Evolutionary conservation across 75 land plant species (phyloP).

Genomic region (Picea sitchensis): DNA sequence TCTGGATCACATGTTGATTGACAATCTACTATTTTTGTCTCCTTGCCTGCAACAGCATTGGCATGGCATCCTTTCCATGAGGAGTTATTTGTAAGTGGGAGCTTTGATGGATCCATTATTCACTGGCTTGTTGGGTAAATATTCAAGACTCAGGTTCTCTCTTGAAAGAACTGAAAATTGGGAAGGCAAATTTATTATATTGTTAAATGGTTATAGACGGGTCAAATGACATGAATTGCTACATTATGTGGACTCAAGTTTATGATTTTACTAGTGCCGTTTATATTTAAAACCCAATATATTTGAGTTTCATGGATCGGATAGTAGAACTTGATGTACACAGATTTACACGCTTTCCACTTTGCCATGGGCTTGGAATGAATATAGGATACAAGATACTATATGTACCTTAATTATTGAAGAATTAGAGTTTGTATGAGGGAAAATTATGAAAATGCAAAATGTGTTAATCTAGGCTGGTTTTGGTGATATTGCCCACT

Average conservation of each 20-base stretch:
- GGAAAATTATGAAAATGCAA: not conserved
- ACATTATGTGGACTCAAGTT: not conserved
- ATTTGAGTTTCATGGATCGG: not conserved
- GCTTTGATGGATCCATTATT: constrained; percentile 92
- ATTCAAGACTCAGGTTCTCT: not conserved
- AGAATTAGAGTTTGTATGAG: not conserved
- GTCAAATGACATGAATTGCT: not conserved
- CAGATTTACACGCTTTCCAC: not conserved
- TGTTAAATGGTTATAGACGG: not conserved
- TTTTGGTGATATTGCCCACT: too few species aligned
- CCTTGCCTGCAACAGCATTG: constrained; percentile 54
- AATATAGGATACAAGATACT: not conserved
- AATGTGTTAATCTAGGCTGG: not conserved
- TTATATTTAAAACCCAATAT: not conserved
- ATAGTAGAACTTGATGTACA: not conserved
- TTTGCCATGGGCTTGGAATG: not conserved
- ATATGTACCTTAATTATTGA: not conserved
- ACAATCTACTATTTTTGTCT: not conserved
- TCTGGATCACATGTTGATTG: too few species aligned
- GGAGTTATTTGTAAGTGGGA: constrained; percentile 98
- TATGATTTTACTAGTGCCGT: not conserved
- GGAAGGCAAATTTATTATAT: not conserved
- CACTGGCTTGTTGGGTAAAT: constrained; percentile 99
- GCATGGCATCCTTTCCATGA: constrained; percentile 99
- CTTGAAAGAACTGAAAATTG: not conserved